Conservation (phyloP, 176 grass and related monocot genomes). For the Zea mays region Zm-B73-REFERENCE-NAM-5.0 NC_050105.1:113830501-113831000, state of each 20-base stretch:
- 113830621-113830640: slow-evolving; percentile 97
- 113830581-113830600: slow-evolving; percentile 90
- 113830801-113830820: not conserved
- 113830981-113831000: not conserved
- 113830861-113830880: not conserved
- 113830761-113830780: slow-evolving; percentile 44
- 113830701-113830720: slow-evolving; percentile 96
- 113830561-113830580: slow-evolving; percentile 35
- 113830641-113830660: slow-evolving; percentile 93
- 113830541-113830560: slow-evolving; percentile 13
- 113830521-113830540: not conserved
- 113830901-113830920: not conserved
- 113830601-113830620: slow-evolving; percentile 98
- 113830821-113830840: not conserved
- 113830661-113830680: slow-evolving; percentile 83
- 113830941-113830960: not conserved
- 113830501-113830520: not conserved
- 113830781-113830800: slow-evolving; percentile 27
- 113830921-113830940: not conserved
- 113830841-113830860: slow-evolving; percentile 15
- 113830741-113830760: slow-evolving; percentile 97
- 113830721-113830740: slow-evolving; percentile 94
- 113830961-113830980: slow-evolving; percentile 7
- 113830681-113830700: slow-evolving; percentile 98
- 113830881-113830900: slow-evolving; percentile 1